Conservation (phyloP, 495 filamentous ascomycete species). For the Polyplosphaeria fusca region DNA sequence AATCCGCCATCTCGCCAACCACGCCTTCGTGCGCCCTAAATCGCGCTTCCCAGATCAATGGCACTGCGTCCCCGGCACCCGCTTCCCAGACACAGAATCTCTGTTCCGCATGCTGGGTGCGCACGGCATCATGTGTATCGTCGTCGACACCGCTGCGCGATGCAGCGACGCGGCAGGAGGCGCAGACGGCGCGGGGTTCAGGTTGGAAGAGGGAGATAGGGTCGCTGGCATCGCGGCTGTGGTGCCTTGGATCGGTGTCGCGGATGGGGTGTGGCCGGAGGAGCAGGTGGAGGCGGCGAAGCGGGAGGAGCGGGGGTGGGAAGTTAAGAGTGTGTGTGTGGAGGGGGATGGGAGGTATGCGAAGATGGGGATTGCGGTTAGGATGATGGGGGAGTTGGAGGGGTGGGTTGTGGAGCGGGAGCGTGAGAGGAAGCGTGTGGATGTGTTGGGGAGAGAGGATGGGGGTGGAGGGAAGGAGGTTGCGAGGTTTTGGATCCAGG, state of each 20-base stretch:
- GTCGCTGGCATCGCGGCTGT: background rate
- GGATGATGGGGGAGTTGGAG: background rate
- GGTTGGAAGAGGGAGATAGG: background rate
- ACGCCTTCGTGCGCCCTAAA: background rate
- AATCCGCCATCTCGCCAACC: background rate
- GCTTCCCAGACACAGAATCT: background rate
- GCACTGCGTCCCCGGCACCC: background rate
- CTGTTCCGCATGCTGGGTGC: background rate
- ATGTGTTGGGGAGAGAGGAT: background rate
- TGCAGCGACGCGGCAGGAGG: background rate
- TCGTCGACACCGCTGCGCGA: background rate
- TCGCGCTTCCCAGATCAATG: background rate
- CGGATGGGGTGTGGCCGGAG: background rate
- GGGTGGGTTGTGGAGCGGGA: background rate
- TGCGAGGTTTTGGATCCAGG: background rate
- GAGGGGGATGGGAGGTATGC: background rate
- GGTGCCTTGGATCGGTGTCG: background rate
- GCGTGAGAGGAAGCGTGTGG: too few species aligned
- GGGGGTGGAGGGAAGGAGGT: background rate
- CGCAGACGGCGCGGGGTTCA: background rate
- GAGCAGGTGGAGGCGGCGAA: background rate
- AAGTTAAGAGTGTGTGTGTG: conserved; percentile 2
- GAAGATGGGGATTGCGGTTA: background rate
- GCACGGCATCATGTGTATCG: background rate
- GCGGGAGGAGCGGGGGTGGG: conserved; percentile 1